Evolutionary conservation across 2,329 filamentous ascomycete species (phyloP), one percentile per base, ranked within the genome.

Genomic region (Rutstroemia sp.): DNA sequence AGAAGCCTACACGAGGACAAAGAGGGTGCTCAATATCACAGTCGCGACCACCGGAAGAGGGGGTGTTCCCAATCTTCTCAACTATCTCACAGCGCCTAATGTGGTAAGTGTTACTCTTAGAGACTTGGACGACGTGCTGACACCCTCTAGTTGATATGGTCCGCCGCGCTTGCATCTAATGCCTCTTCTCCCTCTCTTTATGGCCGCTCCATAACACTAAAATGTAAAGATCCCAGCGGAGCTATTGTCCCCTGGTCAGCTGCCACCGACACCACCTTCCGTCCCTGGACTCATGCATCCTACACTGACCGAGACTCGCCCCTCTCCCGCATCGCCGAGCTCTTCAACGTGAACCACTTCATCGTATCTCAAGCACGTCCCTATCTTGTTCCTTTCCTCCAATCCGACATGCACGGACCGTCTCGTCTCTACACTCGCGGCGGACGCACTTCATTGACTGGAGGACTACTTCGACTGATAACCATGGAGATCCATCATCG

Each of bases 291-390:
- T 7, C 73, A 77, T 59, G 75, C 77, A 27, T 76, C 73, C 19
- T 80, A 82, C 63, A 73, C 72, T 34, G 80, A 85, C 59, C 75
- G 71, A 48, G 69, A 84, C 61, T 83, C 80, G 0, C 83, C 83
- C 0, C 74, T 86, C 3, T 74, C 79, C 45, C 76, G 83, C 27
- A 79, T 87, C 42, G 79, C 82, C 5, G 82, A 87, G 66, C 76
- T 86, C 27, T 87, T 86, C 73, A 87, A 87, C 66, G 83, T 87
- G 45, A 87, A 96, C 69, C 92, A 96, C 74, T 96, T 95, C 73
- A 90, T 97, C 62, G 85, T 97, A 63, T 94, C 88, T 62, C 92
- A 96, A 74, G 91, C 92, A 0, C 81, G 92, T 3, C 92, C 92
- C 0, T 96, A 95, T 71, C 77, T 96, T 16, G 86, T 92, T 27